Evolutionary conservation across 352 stramenopile genomes (phyloP), one percentile per base, ranked within the genome.

Genomic region (Phytophthora hybrid): DNA sequence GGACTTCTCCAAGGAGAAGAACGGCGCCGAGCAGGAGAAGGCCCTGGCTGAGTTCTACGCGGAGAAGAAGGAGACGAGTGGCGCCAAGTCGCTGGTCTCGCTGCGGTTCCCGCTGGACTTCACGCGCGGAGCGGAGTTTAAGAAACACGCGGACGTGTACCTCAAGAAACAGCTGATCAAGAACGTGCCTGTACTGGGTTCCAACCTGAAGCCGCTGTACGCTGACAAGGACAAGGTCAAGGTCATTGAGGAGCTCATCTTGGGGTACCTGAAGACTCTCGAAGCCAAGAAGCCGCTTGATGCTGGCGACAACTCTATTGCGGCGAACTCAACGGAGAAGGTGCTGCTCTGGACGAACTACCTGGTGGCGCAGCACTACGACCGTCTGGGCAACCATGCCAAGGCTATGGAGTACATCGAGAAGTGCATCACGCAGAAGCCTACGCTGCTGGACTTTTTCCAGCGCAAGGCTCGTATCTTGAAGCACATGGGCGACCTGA

Each of bases 401-500:
- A 91, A 97, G 75, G 98, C 92, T 1, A 83, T 99, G 31, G 76
- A 84, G 58, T 85, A 93, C 37, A 92, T 99, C 62, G 95, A 99
- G 9, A 88, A 97, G 77, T 99, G 94, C 78, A 96, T 99, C 37
- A 85, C 88, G 55, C 94, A 98, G 61, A 93, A 93, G 31, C 93
- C 97, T 13, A 97, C 81, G 18, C 80, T 82, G 53, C 82, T 99
- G 6, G 97, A 99, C 78, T 94, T 99, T 41, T 97, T 97, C 79
- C 92, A 98, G 78, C 82, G 96, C 29, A 98, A 99, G 79, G 97
- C 84, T 0, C 82, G 93, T 46, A 88, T 99, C 59, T 84, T 99
- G 34, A 99, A 99, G 86, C 87, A 97, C 63, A 93, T 88, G 67
- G 98, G 97, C 37, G 90, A 98, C 37, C 83, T 99, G 16, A 85